These are phyloP conservation scores for Fusarium torreyae DNA, from an alignment of 2,329 filamentous ascomycete genomes.

Conservation along the genomic window DNA sequence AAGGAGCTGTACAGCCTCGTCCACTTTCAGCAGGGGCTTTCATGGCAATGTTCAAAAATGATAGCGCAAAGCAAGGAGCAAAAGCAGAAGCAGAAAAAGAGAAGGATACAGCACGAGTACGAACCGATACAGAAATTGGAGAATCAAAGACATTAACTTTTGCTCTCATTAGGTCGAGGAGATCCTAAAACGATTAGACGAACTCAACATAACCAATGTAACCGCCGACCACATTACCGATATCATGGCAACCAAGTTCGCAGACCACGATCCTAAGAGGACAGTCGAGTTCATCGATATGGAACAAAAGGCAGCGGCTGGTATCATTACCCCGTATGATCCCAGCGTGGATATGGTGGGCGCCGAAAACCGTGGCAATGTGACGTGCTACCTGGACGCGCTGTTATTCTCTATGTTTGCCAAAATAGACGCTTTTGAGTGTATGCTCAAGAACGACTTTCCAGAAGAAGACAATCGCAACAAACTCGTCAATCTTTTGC, in stretches of 20 bases:
- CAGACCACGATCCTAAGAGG: conserved; percentile 78
- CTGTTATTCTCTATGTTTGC: conserved; percentile 97
- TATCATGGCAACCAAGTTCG: conserved; percentile 73
- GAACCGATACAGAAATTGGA: conserved; percentile 14
- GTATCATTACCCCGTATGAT: conserved; percentile 82
- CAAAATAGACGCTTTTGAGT: conserved; percentile 90
- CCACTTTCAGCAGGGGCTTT: conserved; percentile 71
- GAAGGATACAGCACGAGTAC: conserved; percentile 59
- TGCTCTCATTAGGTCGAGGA: conserved; percentile 57
- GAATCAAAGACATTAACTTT: conserved; percentile 32
- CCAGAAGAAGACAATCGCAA: conserved; percentile 76
- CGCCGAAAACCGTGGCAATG: conserved; percentile 85
- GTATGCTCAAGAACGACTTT: conserved; percentile 87
- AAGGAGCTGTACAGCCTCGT: conserved; percentile 59
- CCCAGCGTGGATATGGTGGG: conserved; percentile 81
- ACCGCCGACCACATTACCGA: conserved; percentile 71
- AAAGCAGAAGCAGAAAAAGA: conserved; percentile 65
- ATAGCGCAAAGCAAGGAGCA: conserved; percentile 66
- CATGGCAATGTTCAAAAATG: conserved; percentile 75
- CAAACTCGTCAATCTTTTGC: conserved; percentile 82
- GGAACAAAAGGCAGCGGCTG: conserved; percentile 85
- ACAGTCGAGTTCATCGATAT: conserved; percentile 84
- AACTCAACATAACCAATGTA: conserved; percentile 63
- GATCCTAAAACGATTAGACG: conserved; percentile 58
- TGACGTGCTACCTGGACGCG: conserved; percentile 96